Conservation (phyloP, 164 flowering plant species). For the Tetracentron sinense region DNA sequence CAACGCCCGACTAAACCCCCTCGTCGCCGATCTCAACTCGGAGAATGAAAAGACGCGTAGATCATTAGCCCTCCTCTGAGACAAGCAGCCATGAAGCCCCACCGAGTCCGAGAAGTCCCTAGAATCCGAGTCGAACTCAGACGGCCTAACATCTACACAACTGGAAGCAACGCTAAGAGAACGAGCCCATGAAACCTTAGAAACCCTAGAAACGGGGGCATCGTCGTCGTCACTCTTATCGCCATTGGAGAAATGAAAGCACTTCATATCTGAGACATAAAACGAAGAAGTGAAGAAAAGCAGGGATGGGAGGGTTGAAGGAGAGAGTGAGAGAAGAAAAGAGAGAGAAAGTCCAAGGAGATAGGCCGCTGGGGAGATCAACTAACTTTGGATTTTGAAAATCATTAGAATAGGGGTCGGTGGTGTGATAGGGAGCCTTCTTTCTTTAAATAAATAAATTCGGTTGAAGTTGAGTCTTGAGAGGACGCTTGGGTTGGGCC, state of each 20-base stretch:
- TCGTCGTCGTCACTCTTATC: conserved; percentile 44
- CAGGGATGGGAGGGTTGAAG: not conserved
- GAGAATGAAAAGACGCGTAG: conserved; percentile 58
- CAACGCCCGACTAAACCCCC: conserved; percentile 64
- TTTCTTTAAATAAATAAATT: too few relatives aligned
- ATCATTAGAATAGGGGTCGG: conserved; percentile 1
- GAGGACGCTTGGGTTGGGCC: too few relatives aligned
- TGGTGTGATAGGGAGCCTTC: too few relatives aligned
- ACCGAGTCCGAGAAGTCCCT: conserved; percentile 30
- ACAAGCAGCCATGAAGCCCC: conserved; percentile 24
- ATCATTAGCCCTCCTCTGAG: conserved; percentile 44
- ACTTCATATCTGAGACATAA: conserved; percentile 51
- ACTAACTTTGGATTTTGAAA: not conserved
- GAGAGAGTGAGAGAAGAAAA: conserved; percentile 5
- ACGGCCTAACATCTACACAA: conserved; percentile 26
- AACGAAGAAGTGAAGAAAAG: conserved; percentile 1
- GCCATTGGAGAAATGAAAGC: conserved; percentile 76
- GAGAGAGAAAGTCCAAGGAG: conserved; percentile 3
- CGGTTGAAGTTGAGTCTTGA: too few relatives aligned
- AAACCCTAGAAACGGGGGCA: conserved; percentile 30
- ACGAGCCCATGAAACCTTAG: conserved; percentile 78
- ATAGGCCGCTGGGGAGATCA: not conserved
- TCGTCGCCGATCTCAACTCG: conserved; percentile 76
- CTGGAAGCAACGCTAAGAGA: conserved; percentile 74
- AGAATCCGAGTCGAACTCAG: conserved; percentile 30